Conservation (phyloP, 2,329 filamentous ascomycete genomes). For the Colletotrichum cordylinicola region DNA sequence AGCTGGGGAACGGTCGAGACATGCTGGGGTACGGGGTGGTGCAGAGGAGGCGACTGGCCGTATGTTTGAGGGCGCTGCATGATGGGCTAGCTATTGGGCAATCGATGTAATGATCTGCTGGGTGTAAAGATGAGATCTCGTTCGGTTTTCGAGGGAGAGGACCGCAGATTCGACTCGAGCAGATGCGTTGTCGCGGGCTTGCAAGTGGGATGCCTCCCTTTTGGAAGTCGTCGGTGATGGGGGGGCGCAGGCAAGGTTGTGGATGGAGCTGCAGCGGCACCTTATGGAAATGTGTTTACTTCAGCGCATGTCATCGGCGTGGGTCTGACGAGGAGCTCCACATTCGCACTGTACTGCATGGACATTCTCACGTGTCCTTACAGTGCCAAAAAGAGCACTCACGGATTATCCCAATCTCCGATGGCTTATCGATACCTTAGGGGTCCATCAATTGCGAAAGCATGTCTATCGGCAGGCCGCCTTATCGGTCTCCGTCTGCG, state of each 20-base stretch:
- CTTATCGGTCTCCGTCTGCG: constrained; percentile 16
- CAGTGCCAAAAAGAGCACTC: background rate
- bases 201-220: constrained; percentile 13
- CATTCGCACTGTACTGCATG: background rate
- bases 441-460: background rate
- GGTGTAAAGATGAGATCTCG: background rate
- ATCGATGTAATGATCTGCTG: background rate
- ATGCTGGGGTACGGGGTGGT: constrained; percentile 97
- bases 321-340: background rate
- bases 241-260: constrained; percentile 3
- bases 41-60: constrained; percentile 88
- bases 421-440: constrained; percentile 10
- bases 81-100: constrained; percentile 32
- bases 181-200: background rate
- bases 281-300: constrained; percentile 34
- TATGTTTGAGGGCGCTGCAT: constrained; percentile 89
- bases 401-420: background rate
- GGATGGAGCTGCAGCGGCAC: background rate
- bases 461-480: background rate
- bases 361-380: rapidly evolving
- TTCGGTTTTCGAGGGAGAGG: background rate
- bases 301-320: constrained; percentile 18
- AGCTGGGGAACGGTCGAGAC: constrained; percentile 97
- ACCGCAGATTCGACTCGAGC: background rate
- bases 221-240: constrained; percentile 15